phyloP scores from a whole-genome alignment of 306 rosid genomes.

The Boehmeria nivea region DNA sequence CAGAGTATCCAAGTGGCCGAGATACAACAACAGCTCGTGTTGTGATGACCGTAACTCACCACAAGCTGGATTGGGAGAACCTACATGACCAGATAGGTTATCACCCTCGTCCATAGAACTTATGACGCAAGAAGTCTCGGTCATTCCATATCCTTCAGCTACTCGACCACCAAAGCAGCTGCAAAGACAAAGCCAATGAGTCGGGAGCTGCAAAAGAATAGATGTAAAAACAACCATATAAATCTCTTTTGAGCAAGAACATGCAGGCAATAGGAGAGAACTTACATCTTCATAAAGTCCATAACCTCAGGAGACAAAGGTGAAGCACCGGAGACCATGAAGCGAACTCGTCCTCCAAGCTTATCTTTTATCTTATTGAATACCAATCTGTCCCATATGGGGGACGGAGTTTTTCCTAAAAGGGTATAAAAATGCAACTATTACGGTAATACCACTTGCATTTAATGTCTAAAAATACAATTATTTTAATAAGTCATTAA shows the following conservation, averaged over 20 bases:
- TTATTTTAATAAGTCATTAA: background rate
- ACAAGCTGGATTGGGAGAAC: slow-evolving; percentile 85
- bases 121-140: slow-evolving; percentile 84
- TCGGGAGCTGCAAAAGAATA: slow-evolving; percentile 4
- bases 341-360: slow-evolving; percentile 95
- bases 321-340: slow-evolving; percentile 89
- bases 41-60: slow-evolving; percentile 89
- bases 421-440: slow-evolving; percentile 5
- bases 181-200: slow-evolving; percentile 26
- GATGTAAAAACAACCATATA: background rate
- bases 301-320: slow-evolving; percentile 92
- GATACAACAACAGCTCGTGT: background rate
- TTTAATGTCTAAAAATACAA: too few relatives aligned
- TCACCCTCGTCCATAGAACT: slow-evolving; percentile 64
- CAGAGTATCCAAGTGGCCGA: background rate
- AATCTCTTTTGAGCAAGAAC: slow-evolving; percentile 14
- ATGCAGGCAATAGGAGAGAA: slow-evolving; percentile 14
- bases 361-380: slow-evolving; percentile 90
- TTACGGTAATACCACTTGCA: background rate
- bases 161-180: slow-evolving; percentile 88
- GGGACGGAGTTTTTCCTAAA: slow-evolving; percentile 82
- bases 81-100: slow-evolving; percentile 75
- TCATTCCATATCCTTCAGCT: slow-evolving; percentile 97
- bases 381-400: slow-evolving; percentile 95
- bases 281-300: slow-evolving; percentile 95